Conservation (phyloP, 1,284 basidiomycete species). For the Cystobasidium sp. region DNA sequence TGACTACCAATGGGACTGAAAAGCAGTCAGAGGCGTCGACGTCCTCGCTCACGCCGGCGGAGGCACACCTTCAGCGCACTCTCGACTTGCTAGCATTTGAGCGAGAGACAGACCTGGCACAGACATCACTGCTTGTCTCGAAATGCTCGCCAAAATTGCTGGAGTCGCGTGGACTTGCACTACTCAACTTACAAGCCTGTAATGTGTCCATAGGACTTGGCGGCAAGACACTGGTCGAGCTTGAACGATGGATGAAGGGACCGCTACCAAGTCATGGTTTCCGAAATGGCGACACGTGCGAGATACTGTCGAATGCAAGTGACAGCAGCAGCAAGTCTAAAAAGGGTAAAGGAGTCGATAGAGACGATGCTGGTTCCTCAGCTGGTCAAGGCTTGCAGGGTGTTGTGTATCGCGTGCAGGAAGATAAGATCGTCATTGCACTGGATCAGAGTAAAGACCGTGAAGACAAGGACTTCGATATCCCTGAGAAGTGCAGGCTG, state of each 20-base stretch:
- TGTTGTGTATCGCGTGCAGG: slow-evolving; percentile 49
- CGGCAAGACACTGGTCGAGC: slow-evolving; percentile 49
- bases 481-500: slow-evolving; percentile 46
- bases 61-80: slow-evolving; percentile 30
- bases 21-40: background rate
- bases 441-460: slow-evolving; percentile 33
- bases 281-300: slow-evolving; percentile 48
- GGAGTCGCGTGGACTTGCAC: slow-evolving; percentile 37
- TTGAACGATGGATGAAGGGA: slow-evolving; percentile 44
- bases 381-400: slow-evolving; percentile 43
- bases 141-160: slow-evolving; percentile 42
- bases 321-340: slow-evolving; percentile 13
- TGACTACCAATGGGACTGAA: background rate
- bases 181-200: slow-evolving; percentile 27
- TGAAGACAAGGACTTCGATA: slow-evolving; percentile 42
- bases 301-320: slow-evolving; percentile 12
- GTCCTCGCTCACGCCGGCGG: slow-evolving; percentile 6
- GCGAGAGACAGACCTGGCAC: slow-evolving; percentile 38
- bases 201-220: slow-evolving; percentile 48
- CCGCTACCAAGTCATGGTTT: slow-evolving; percentile 48
- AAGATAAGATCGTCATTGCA: slow-evolving; percentile 50
- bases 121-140: slow-evolving; percentile 41
- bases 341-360: slow-evolving; percentile 36
- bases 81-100: slow-evolving; percentile 40
- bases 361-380: background rate